phyloP scores from a whole-genome alignment of 495 filamentous ascomycete genomes.

The Tricharina praecox region DNA sequence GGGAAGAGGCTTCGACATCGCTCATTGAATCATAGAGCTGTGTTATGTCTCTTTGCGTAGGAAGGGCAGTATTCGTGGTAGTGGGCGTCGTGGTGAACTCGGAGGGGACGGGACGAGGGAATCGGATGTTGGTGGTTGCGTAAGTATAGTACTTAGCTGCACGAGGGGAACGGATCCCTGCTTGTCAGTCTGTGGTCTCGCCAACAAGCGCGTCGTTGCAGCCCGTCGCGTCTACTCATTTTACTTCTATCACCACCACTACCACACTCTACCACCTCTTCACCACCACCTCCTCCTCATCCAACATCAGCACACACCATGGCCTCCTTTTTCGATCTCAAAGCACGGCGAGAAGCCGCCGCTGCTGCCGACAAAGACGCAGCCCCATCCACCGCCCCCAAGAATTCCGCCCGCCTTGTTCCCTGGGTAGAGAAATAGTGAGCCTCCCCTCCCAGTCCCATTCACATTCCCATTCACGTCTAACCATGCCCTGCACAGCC shows the following conservation, averaged over 20 bases:
- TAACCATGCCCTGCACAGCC: constrained; percentile 35
- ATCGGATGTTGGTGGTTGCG: background rate
- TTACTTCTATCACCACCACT: background rate
- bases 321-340: constrained; percentile 83
- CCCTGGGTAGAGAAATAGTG: constrained; percentile 99
- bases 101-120: background rate
- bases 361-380: constrained; percentile 39
- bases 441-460: constrained; percentile 19
- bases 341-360: constrained; percentile 71
- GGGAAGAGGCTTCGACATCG: constrained; percentile 19
- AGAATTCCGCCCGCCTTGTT: constrained; percentile 50
- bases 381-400: constrained; percentile 29
- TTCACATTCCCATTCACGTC: background rate
- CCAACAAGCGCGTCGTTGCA: background rate
- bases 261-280: no score
- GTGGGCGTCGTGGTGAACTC: background rate
- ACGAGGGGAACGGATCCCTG: no score
- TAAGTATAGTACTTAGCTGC: no score
- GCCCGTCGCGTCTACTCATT: background rate
- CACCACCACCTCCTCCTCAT: background rate
- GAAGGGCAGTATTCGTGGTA: background rate
- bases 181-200: no score
- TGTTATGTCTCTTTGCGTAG: constrained; percentile 1
- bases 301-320: constrained; percentile 30
- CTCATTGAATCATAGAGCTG: constrained; percentile 27